Evolutionary conservation across 2,329 filamentous ascomycete species (phyloP).

Genomic region (Calonectria crousiana): DNA sequence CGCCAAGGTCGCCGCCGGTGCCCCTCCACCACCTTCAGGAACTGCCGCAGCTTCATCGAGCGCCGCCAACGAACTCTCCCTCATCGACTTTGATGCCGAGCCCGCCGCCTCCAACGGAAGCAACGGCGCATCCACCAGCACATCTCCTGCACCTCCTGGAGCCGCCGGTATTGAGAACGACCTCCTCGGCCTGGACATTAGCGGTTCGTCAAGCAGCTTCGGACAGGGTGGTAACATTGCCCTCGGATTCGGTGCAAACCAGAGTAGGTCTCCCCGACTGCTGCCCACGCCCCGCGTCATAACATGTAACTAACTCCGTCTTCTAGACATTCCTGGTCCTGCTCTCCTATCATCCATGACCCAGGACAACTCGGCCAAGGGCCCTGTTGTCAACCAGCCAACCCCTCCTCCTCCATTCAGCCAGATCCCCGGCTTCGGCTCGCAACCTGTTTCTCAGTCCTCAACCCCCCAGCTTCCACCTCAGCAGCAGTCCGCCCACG

Average conservation of each 20-base stretch:
- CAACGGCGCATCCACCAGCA: constrained; percentile 52
- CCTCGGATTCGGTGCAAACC: constrained; percentile 80
- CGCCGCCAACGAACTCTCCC: constrained; percentile 79
- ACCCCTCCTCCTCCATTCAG: constrained; percentile 63
- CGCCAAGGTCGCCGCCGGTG: constrained; percentile 85
- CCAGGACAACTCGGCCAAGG: constrained; percentile 69
- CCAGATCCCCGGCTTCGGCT: constrained; percentile 67
- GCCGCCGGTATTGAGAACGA: constrained; percentile 86
- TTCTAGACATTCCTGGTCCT: constrained; percentile 72
- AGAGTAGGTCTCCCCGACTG: constrained; percentile 63
- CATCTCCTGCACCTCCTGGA: constrained; percentile 51
- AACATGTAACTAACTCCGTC: constrained; percentile 31
- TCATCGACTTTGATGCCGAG: constrained; percentile 89
- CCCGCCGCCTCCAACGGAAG: constrained; percentile 66
- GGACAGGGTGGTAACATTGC: constrained; percentile 86
- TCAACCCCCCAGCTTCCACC: constrained; percentile 64
- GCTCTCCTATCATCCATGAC: constrained; percentile 74
- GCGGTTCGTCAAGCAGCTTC: constrained; percentile 70
- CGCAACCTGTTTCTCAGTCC: constrained; percentile 64
- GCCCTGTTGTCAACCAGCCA: constrained; percentile 45
- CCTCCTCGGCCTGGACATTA: constrained; percentile 87
- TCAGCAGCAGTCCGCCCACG: constrained; percentile 61
- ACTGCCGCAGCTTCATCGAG: constrained; percentile 63
- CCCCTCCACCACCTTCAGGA: constrained; percentile 66
- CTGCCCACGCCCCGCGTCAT: not conserved